A percentile compares a stretch with the other conserved stretches of the same genome.
These are phyloP conservation scores for Plectranthus barbatus DNA, from an alignment of 257 asterid species.

Conservation along the genomic window DNA sequence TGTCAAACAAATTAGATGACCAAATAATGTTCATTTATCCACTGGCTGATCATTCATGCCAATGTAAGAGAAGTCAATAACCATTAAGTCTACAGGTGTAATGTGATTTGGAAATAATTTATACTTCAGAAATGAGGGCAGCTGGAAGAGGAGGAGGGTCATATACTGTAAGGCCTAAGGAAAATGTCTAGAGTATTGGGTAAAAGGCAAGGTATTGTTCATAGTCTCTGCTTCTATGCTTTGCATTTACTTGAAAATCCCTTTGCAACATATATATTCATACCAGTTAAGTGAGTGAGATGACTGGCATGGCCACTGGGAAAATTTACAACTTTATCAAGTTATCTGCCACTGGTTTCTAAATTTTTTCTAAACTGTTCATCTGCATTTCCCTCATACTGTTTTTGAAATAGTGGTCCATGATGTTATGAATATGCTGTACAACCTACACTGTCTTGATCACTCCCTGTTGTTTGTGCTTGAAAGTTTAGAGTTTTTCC, in stretches of 20 bases:
- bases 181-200: constrained; percentile 52
- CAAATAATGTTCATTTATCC: constrained; percentile 30
- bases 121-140: constrained; percentile 58
- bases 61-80: constrained; percentile 44
- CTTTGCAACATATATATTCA: constrained; percentile 56
- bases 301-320: constrained; percentile 57
- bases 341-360: constrained; percentile 34
- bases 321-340: constrained; percentile 46
- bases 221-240: constrained; percentile 29
- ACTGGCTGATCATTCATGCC: constrained; percentile 39
- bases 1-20: constrained; percentile 53
- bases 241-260: constrained; percentile 19
- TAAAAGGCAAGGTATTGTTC: constrained; percentile 58
- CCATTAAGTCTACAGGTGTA: constrained; percentile 49
- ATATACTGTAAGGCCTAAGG: constrained; percentile 32
- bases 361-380: too few species aligned
- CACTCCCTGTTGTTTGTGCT: neutral
- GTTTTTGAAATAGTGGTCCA: neutral
- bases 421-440: neutral
- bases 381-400: neutral
- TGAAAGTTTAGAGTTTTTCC: neutral
- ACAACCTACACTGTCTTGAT: neutral
- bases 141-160: constrained; percentile 57
- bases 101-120: constrained; percentile 69
- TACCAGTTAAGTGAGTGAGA: constrained; percentile 55